Evolutionary conservation across 306 rosid genomes (phyloP).

Genomic region (Lagenaria siceraria): DNA sequence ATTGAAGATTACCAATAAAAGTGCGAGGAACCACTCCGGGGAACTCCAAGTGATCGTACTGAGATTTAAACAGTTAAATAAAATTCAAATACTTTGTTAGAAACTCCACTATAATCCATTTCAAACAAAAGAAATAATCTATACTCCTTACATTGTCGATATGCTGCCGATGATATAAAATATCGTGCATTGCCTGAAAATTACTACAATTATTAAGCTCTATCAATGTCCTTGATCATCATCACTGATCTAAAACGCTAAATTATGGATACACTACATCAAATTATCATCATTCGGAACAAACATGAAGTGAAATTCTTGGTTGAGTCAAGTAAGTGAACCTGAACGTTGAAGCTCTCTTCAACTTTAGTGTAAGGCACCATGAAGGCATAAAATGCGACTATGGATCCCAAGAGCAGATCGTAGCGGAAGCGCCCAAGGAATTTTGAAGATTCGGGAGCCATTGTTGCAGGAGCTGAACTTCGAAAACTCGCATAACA

Average conservation of each 20-base stretch:
- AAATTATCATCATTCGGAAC: background rate
- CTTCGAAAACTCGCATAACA: background rate
- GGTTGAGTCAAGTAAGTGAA: conserved; percentile 3
- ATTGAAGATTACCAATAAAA: conserved; percentile 45
- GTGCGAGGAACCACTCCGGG: conserved; percentile 93
- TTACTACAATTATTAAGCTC: background rate
- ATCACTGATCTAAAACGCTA: background rate
- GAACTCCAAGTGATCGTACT: conserved; percentile 94
- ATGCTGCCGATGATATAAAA: conserved; percentile 54
- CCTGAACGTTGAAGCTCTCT: conserved; percentile 93
- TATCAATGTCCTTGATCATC: background rate
- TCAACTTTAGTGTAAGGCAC: conserved; percentile 90
- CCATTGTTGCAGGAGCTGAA: conserved; percentile 29
- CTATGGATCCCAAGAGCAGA: conserved; percentile 46
- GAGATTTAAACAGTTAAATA: background rate
- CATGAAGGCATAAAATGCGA: conserved; percentile 47
- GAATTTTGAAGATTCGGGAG: conserved; percentile 26
- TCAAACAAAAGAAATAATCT: background rate
- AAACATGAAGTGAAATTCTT: background rate
- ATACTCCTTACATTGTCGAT: conserved; percentile 42
- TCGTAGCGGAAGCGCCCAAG: conserved; percentile 57
- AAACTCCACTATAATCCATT: background rate
- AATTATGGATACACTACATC: background rate
- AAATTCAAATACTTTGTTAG: conserved; percentile 2
- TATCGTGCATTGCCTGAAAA: conserved; percentile 70